These are phyloP conservation scores for Albizia julibrissin DNA, from an alignment of 306 rosid genomes.

Conservation along the genomic window DNA sequence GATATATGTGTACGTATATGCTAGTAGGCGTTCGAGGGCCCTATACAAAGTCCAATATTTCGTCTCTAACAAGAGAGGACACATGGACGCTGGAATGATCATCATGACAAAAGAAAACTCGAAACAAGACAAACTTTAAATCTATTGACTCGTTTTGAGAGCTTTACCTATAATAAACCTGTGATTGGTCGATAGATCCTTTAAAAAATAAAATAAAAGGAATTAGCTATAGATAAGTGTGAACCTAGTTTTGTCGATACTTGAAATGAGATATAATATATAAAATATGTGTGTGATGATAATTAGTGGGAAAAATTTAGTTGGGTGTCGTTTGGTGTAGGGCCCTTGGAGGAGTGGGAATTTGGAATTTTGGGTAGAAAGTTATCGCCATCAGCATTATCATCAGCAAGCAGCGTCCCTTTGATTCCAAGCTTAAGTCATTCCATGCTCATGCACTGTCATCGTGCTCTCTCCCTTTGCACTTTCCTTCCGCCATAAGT, in stretches of 20 bases:
- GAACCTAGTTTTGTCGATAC: constrained; percentile 38
- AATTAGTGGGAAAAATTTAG: constrained; percentile 34
- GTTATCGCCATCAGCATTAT: constrained; percentile 55
- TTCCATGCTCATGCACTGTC: constrained; percentile 54
- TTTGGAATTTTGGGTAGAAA: constrained; percentile 52
- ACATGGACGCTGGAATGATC: constrained; percentile 20
- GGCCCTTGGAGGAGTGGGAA: constrained; percentile 12
- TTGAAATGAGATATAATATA: constrained; percentile 14
- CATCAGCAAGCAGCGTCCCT: constrained; percentile 35
- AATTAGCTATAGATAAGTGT: constrained; percentile 19
- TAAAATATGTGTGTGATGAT: constrained; percentile 22
- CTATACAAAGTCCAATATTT: not conserved
- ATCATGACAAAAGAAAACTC: constrained; percentile 36
- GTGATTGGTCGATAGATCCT: constrained; percentile 23
- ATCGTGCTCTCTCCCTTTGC: not conserved
- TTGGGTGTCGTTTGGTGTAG: constrained; percentile 1
- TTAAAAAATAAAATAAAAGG: not conserved
- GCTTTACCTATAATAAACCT: constrained; percentile 42
- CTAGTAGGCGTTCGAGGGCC: too few relatives aligned
- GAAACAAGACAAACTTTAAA: constrained; percentile 47
- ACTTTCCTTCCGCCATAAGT: not conserved
- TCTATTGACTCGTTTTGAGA: constrained; percentile 44
- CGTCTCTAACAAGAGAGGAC: not conserved
- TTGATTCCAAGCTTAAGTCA: constrained; percentile 61
- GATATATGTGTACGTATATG: not conserved